Evolutionary conservation across 1,284 basidiomycete genomes (phyloP).

Genomic region (Amylostereum chailletii): DNA sequence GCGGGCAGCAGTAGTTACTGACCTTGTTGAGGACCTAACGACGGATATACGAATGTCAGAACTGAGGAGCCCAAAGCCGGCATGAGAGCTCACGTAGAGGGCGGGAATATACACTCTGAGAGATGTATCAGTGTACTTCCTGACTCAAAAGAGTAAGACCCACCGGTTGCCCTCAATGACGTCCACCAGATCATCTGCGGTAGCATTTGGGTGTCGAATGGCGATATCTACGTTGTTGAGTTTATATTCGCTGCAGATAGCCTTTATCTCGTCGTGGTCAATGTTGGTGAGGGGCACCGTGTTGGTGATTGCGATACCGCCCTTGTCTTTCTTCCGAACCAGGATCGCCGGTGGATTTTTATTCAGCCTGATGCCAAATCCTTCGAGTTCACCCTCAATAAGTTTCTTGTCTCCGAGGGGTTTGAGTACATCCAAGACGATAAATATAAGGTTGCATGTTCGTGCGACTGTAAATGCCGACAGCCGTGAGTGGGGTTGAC

Average conservation of each 20-base stretch:
- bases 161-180: constrained; percentile 89
- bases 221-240: constrained; percentile 88
- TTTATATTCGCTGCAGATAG: constrained; percentile 90
- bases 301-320: constrained; percentile 89
- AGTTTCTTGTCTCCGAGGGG: constrained; percentile 91
- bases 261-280: constrained; percentile 93
- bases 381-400: constrained; percentile 90
- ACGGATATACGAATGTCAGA: neutral
- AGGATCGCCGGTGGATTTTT: constrained; percentile 89
- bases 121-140: constrained; percentile 3
- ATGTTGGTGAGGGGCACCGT: constrained; percentile 97
- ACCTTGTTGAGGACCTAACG: constrained; percentile 72
- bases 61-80: neutral
- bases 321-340: constrained; percentile 91
- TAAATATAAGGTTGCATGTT: constrained; percentile 98
- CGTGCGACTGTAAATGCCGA: constrained; percentile 63
- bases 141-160: constrained; percentile 9
- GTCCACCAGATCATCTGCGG: constrained; percentile 96
- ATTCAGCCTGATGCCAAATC: constrained; percentile 94
- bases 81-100: constrained; percentile 61
- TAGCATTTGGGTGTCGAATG: constrained; percentile 90
- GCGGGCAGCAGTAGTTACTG: constrained; percentile 4
- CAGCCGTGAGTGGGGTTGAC: constrained; percentile 7
- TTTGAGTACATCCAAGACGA: constrained; percentile 96
- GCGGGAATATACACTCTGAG: constrained; percentile 88